phyloP scores from a whole-genome alignment of 495 filamentous ascomycete species.

The Viridothelium virens region DNA sequence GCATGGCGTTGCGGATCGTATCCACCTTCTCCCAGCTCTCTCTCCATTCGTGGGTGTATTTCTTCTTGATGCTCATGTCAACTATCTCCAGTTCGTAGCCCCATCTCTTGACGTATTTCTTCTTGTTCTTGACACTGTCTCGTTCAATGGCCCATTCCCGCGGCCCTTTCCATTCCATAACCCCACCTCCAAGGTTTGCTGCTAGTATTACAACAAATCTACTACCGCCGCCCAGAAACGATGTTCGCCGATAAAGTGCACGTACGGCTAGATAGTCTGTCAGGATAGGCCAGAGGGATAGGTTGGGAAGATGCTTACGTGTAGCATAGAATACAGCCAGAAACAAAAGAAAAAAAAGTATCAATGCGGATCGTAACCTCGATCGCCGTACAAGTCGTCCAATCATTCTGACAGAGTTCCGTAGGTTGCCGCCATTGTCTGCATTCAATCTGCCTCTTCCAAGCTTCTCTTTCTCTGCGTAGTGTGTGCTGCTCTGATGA shows the following conservation, averaged over 20 bases:
- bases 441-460: constrained; percentile 43
- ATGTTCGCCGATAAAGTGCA: constrained; percentile 47
- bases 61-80: constrained; percentile 96
- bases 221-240: constrained; percentile 66
- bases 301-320: constrained; percentile 44
- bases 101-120: constrained; percentile 77
- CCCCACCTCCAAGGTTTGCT: constrained; percentile 89
- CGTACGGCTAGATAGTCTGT: constrained; percentile 33
- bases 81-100: constrained; percentile 94
- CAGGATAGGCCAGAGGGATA: constrained; percentile 44
- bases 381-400: constrained; percentile 42
- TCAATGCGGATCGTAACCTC: constrained; percentile 53
- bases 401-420: constrained; percentile 29
- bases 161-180: constrained; percentile 98
- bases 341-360: constrained; percentile 52
- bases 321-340: constrained; percentile 60
- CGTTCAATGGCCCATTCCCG: constrained; percentile 97
- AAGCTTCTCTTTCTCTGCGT: constrained; percentile 72
- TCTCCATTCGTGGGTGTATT: constrained; percentile 97
- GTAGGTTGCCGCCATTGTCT: constrained; percentile 31
- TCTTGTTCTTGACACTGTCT: constrained; percentile 92
- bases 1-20: constrained; percentile 80
- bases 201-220: constrained; percentile 92
- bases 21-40: constrained; percentile 99
- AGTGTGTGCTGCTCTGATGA: constrained; percentile 33